Percentiles rank a stretch among this genome's conserved stretches.
Conservation (phyloP, 78 protist genomes). For the Pigoraptor vietnamica region DNA sequence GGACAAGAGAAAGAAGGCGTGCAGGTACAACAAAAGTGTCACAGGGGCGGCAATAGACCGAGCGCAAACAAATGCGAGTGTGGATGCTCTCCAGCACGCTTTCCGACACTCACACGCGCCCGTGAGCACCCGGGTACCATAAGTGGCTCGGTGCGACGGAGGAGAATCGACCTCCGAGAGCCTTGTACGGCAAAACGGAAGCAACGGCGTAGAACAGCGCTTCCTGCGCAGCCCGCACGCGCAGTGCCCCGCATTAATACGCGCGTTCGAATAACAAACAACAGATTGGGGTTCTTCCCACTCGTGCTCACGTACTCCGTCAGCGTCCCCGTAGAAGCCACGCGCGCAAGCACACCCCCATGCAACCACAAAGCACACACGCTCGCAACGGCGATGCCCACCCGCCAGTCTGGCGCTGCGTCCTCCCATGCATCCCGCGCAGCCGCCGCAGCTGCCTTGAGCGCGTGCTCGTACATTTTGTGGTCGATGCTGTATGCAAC, state of each 20-base stretch:
- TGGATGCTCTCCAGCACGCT: not conserved
- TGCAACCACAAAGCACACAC: not conserved
- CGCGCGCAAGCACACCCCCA: not conserved
- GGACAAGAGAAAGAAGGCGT: not conserved
- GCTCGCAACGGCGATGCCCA: not conserved
- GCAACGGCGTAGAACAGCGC: not conserved
- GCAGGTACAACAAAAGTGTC: too few relatives aligned
- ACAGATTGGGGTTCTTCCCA: not conserved
- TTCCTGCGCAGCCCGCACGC: too few relatives aligned
- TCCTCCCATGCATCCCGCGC: not conserved
- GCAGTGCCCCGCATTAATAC: not conserved
- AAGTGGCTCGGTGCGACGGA: not conserved
- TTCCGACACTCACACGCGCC: not conserved
- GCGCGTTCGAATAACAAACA: not conserved
- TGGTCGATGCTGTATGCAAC: not conserved
- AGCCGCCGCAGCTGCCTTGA: not conserved
- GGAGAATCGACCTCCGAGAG: not conserved
- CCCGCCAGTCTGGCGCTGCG: not conserved
- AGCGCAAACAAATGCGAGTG: not conserved
- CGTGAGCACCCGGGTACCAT: not conserved
- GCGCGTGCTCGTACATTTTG: not conserved
- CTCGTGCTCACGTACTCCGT: not conserved
- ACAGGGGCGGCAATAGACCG: too few relatives aligned
- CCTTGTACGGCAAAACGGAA: not conserved
- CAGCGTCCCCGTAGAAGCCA: too few relatives aligned